Evolutionary conservation across 805 yeast species (phyloP), one percentile per base, ranked within the genome.

Genomic region (Cyberlindnera mrakii): DNA sequence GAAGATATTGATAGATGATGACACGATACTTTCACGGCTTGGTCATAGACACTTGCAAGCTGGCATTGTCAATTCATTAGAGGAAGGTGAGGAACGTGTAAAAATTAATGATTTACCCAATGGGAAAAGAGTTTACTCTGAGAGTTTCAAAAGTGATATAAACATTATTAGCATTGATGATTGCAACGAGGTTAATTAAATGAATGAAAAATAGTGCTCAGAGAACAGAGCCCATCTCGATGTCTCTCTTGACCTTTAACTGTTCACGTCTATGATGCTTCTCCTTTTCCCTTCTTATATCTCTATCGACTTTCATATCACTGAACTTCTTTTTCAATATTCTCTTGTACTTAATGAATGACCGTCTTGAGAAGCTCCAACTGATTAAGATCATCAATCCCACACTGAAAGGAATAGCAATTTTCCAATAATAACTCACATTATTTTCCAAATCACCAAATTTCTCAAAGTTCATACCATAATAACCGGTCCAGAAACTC

Each of bases 1-100:
- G 78, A 71, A 74, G 46, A 70, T 85, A 5, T 62, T 67, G 7
- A 71, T 77, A 6, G 73, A 71, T 18, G 65, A 63, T 17, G 63
- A 59, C 0, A 55, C 65, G 7, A 78, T 82, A 11, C 64, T 79
- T 31, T 58, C 66, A 6, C 65, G 96, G 48, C 78, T 87, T 1
- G 81, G 86, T 0, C 63, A 67, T 40, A 65, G 96, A 40, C 96
- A 89, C 60, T 50, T 80, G 14, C 54, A 63, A 5, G 68, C 82
- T n/a, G 85, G 85, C 0, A 62, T 82, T 10, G 78, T 71, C 1
- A 37, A 50, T 3, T 58, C 64, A 6, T 49, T 72, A 10, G 70
- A 74, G 42, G 75, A 72, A 45, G 90, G 89, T 0, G 56, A 62
- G 4, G 63, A 60, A 10, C 65, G 79, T 43, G 80, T 73, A 23